phyloP scores from a whole-genome alignment of 352 stramenopile genomes.

The Globisporangium lucens region DNA sequence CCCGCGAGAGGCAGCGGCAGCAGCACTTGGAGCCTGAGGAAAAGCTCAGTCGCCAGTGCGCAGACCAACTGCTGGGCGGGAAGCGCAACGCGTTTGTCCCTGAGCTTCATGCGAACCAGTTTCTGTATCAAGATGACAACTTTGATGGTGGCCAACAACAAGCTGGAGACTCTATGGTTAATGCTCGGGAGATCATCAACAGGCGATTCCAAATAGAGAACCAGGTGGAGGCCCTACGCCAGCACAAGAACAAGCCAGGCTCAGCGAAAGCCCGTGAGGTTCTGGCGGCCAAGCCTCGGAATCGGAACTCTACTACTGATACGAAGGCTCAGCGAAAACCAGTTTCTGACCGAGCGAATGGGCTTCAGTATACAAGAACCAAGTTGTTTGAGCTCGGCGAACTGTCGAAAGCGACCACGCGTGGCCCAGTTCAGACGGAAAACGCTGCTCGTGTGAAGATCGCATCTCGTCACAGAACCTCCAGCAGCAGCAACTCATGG shows the following conservation, averaged over 20 bases:
- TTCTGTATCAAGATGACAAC: slow-evolving; percentile 3
- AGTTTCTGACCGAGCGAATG: background rate
- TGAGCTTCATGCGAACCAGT: slow-evolving; percentile 18
- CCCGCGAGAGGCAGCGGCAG: slow-evolving; percentile 11
- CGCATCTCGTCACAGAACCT: background rate
- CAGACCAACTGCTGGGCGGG: slow-evolving; percentile 43
- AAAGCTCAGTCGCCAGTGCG: slow-evolving; percentile 41
- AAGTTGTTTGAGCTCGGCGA: background rate
- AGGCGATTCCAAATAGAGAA: slow-evolving; percentile 44
- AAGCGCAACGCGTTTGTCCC: slow-evolving; percentile 50
- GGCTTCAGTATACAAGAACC: background rate
- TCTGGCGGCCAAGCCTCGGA: background rate
- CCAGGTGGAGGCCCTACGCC: slow-evolving; percentile 33
- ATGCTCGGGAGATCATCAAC: slow-evolving; percentile 48
- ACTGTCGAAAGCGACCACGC: background rate
- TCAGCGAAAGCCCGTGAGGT: background rate
- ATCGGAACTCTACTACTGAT: background rate
- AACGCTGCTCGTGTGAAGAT: background rate
- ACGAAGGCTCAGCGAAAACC: background rate
- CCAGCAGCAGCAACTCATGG: background rate
- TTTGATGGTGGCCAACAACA: too few relatives aligned
- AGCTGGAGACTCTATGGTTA: background rate
- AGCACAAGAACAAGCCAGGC: background rate
- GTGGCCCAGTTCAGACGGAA: too few relatives aligned
- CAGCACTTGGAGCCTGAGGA: slow-evolving; percentile 20